Base-by-base conservation (phyloP, 352 stramenopile species). In the Phytophthora constricta region DNA sequence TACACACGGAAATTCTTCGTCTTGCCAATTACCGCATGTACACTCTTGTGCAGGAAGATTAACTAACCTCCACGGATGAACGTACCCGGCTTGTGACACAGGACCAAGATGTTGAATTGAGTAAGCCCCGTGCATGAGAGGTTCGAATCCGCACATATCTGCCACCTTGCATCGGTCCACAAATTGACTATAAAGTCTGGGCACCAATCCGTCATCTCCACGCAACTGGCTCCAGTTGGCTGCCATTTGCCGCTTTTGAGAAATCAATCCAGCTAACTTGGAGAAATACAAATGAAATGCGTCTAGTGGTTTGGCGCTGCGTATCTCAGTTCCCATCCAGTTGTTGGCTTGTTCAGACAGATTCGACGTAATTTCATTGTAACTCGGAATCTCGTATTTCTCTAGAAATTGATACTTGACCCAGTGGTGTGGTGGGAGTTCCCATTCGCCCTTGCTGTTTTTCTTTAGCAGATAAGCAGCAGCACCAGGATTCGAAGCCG, bases 321-420 rank as follows among this genome's bases (percentile, higher is more conserved):
- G 5, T 14, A 41, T 46, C 0, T 69, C 56, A 13, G 68, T 66
- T 13, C 28, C 48, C 5, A 71, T 69, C 63, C 47, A 79, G 17
- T 51, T 65, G 19, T 76, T 76, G 0, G 62, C 62, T 59, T 70
- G 45, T 37, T 73, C 59, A 1, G 71, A 49, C 1, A 76, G 47
- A 22, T 76, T 76, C 5, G 50, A 70, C 2, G 53, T 70, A 5
- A 62, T 52, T 41, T 71, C 42, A 17, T 53, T 27, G 43, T 65
- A 62, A 9, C 49, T 62, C 4, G 63, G 63, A 22, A 58, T 20
- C 1, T 52, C 3, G 33, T 48, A 62, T 42, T n/a, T 22, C 9
- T 65, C 43, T 23, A 51, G 45, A 43, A 52, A 65, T 23, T 45
- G 25, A 49, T 27, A 71, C 31, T n/a, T n/a, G n/a, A n/a, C n/a